Conservation (phyloP, 2,329 filamentous ascomycete species). For the Diaporthe sp. region DNA sequence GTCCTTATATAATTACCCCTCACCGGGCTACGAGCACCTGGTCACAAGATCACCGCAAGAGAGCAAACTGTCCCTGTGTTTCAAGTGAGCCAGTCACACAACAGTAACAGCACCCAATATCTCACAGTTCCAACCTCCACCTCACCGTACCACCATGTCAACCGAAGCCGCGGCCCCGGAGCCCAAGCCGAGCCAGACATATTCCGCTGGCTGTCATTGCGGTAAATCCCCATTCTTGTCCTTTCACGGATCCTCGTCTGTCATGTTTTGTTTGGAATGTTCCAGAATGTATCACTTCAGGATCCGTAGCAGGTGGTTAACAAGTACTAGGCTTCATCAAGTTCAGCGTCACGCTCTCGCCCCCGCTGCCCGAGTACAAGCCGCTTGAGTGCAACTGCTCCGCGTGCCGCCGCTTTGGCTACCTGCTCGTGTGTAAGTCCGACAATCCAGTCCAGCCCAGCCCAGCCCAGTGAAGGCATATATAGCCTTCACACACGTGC, state of each 20-base stretch:
- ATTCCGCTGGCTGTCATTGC: conserved; percentile 66
- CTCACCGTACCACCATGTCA: conserved; percentile 35
- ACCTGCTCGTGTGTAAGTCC: conserved; percentile 62
- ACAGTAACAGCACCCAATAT: neutral
- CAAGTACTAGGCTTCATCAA: conserved; percentile 49
- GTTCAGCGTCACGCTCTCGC: conserved; percentile 63
- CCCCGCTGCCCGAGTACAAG: conserved; percentile 60
- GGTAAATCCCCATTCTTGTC: conserved; percentile 50
- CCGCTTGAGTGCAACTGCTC: conserved; percentile 68
- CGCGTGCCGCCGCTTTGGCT: conserved; percentile 65
- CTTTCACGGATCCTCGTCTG: too few species aligned
- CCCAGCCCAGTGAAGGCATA: too few species aligned
- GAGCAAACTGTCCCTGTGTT: neutral
- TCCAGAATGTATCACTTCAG: too few species aligned
- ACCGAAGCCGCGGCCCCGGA: conserved; percentile 13
- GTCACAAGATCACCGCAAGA: neutral
- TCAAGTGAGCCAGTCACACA: neutral
- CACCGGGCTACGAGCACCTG: neutral
- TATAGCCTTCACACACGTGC: neutral
- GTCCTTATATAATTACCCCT: neutral
- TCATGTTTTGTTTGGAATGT: too few species aligned
- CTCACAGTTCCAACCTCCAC: conserved; percentile 24
- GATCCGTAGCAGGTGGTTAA: too few species aligned
- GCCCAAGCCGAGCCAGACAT: conserved; percentile 52
- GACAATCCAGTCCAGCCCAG: neutral